phyloP scores from a whole-genome alignment of 2,329 filamentous ascomycete species.

The Sarocladium kiliense region DNA sequence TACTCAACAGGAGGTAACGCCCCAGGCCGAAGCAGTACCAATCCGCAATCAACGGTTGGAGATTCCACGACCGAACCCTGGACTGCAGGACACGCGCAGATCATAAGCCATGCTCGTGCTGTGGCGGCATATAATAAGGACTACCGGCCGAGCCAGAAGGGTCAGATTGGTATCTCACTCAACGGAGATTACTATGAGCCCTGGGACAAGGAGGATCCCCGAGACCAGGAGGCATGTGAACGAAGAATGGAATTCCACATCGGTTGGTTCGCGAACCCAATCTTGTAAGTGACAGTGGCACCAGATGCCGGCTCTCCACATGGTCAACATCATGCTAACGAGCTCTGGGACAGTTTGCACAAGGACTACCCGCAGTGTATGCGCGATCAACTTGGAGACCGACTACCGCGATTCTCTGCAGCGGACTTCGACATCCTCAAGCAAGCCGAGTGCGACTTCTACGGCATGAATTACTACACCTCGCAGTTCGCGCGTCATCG shows the following conservation, averaged over 20 bases:
- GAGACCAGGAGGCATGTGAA: conserved; percentile 26
- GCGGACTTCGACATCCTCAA: conserved; percentile 21
- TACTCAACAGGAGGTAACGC: conserved; percentile 29
- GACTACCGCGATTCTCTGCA: conserved; percentile 24
- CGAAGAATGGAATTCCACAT: conserved; percentile 31
- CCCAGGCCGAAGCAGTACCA: conserved; percentile 24
- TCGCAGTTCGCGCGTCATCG: conserved; percentile 28
- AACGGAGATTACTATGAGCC: conserved; percentile 35
- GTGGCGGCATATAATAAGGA: conserved; percentile 26
- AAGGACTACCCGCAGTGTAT: conserved; percentile 30
- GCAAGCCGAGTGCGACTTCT: conserved; percentile 25
- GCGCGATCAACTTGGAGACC: conserved; percentile 25
- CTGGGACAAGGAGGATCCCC: conserved; percentile 21
- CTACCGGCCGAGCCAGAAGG: conserved; percentile 22
- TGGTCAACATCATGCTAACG: no score
- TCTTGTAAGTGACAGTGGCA: conserved; percentile 24
- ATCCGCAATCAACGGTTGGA: conserved; percentile 19
- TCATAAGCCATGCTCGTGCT: conserved; percentile 29
- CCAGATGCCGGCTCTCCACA: no score
- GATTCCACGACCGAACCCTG: conserved; percentile 31
- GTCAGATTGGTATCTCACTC: conserved; percentile 28
- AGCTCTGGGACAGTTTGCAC: conserved; percentile 16
- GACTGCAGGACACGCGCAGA: conserved; percentile 22
- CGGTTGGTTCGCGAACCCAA: conserved; percentile 34
- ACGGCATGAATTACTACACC: conserved; percentile 37